A percentile compares a stretch with the other conserved stretches of the same genome.
These are phyloP conservation scores for Colletotrichum siamense DNA, from an alignment of 2,329 filamentous ascomycete genomes.

Conservation along the genomic window DNA sequence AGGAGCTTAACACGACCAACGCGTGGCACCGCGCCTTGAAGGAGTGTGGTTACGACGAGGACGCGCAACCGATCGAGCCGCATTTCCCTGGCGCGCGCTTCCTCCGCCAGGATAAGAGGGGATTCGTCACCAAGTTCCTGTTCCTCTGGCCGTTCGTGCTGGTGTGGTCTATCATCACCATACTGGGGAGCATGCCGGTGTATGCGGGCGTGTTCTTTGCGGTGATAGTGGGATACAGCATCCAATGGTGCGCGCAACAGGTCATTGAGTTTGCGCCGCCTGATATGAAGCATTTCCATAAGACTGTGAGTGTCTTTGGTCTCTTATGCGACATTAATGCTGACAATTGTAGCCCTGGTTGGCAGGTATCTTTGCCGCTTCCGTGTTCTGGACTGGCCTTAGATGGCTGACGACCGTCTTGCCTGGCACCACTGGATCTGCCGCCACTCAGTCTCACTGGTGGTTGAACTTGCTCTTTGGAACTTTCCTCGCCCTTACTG, in stretches of 20 bases:
- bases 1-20: conserved; percentile 84
- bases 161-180: conserved; percentile 72
- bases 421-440: conserved; percentile 45
- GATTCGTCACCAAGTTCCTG: conserved; percentile 83
- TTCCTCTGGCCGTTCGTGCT: conserved; percentile 88
- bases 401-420: conserved; percentile 79
- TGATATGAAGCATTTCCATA: conserved; percentile 89
- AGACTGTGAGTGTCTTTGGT: conserved; percentile 67
- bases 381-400: conserved; percentile 80
- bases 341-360: conserved; percentile 75
- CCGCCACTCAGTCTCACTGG: conserved; percentile 72
- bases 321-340: conserved; percentile 18
- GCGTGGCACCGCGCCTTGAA: conserved; percentile 84
- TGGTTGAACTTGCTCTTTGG: conserved; percentile 81
- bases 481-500: conserved; percentile 66
- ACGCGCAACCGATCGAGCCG: conserved; percentile 73
- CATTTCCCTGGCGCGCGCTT: conserved; percentile 76
- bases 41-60: conserved; percentile 83
- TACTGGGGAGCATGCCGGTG: conserved; percentile 76
- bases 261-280: conserved; percentile 82
- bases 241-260: conserved; percentile 81
- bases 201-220: conserved; percentile 79
- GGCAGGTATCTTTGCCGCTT: conserved; percentile 89
- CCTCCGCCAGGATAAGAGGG: conserved; percentile 77
- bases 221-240: conserved; percentile 66